Conservation (phyloP, 1,284 basidiomycete genomes). For the Phylloboletellus chloephorus region DNA sequence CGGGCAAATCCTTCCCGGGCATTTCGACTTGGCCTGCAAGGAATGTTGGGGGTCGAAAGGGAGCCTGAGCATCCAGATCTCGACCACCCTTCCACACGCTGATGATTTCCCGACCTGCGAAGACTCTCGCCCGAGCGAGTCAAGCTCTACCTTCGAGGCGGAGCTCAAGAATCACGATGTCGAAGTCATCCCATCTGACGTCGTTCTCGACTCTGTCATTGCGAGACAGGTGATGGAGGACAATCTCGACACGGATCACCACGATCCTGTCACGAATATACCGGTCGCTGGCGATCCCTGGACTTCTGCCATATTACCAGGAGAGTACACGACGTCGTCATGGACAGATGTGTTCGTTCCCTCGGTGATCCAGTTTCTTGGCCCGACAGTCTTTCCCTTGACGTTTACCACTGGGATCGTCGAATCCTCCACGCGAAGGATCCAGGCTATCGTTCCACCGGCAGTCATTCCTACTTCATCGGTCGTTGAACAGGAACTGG, state of each 20-base stretch:
- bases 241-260: conserved; percentile 20
- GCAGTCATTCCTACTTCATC: conserved; percentile 34
- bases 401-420: conserved; percentile 45
- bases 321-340: conserved; percentile 27
- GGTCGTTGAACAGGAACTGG: conserved; percentile 22
- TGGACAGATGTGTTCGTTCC: conserved; percentile 27
- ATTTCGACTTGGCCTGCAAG: conserved; percentile 37
- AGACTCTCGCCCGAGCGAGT: neutral
- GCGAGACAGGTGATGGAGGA: conserved; percentile 30
- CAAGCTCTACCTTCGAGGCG: conserved; percentile 19
- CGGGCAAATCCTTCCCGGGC: conserved; percentile 37
- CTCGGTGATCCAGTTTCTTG: conserved; percentile 37
- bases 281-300: conserved; percentile 21
- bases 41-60: conserved; percentile 33
- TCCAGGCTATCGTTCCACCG: conserved; percentile 32
- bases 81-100: conserved; percentile 2
- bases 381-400: conserved; percentile 42
- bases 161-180: conserved; percentile 21
- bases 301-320: conserved; percentile 20
- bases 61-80: conserved; percentile 19
- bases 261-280: conserved; percentile 14
- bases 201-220: conserved; percentile 29
- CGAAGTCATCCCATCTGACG: conserved; percentile 26
- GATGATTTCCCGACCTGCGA: neutral
- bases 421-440: conserved; percentile 44